phyloP scores from a whole-genome alignment of 208 protist species.

The Leishmania major region DNA sequence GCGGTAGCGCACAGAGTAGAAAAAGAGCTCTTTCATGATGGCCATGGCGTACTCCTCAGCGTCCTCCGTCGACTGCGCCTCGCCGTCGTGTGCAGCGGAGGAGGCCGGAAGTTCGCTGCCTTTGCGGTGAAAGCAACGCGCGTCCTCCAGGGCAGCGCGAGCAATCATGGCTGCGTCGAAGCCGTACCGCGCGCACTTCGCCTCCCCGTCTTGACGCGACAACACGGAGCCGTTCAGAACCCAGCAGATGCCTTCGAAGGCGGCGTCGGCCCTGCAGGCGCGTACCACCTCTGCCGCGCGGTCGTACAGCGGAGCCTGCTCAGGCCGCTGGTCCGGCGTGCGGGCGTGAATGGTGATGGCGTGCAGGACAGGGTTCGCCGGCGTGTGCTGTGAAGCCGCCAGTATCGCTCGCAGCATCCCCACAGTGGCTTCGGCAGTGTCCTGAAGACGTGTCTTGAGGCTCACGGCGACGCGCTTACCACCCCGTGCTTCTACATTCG shows the following conservation, averaged over 20 bases:
- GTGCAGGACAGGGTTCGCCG: slow-evolving; percentile 44
- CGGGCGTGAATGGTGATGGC: slow-evolving; percentile 90
- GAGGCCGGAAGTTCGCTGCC: neutral
- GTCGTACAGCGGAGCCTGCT: slow-evolving; percentile 61
- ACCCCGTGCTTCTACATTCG: slow-evolving; percentile 16
- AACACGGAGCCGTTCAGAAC: slow-evolving; percentile 70
- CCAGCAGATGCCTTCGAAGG: slow-evolving; percentile 54
- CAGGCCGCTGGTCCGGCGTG: slow-evolving; percentile 57
- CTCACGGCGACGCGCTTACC: slow-evolving; percentile 58
- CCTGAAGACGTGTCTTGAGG: slow-evolving; percentile 79
- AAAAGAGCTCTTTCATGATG: slow-evolving; percentile 49
- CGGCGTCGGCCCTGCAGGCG: slow-evolving; percentile 30
- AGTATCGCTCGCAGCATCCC: slow-evolving; percentile 71
- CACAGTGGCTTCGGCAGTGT: slow-evolving; percentile 53
- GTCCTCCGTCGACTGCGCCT: slow-evolving; percentile 17
- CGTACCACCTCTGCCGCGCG: slow-evolving; percentile 51
- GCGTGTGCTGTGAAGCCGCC: slow-evolving; percentile 45
- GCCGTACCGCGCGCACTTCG: slow-evolving; percentile 54
- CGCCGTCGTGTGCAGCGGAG: neutral
- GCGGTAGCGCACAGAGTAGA: slow-evolving; percentile 64
- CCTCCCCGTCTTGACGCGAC: slow-evolving; percentile 47
- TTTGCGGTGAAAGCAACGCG: slow-evolving; percentile 78
- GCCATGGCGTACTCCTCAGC: slow-evolving; percentile 30
- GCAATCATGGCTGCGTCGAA: slow-evolving; percentile 95
- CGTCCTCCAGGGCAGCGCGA: slow-evolving; percentile 95